Conservation (phyloP, 1,284 basidiomycete species). For the Sporisorium graminicola region DNA sequence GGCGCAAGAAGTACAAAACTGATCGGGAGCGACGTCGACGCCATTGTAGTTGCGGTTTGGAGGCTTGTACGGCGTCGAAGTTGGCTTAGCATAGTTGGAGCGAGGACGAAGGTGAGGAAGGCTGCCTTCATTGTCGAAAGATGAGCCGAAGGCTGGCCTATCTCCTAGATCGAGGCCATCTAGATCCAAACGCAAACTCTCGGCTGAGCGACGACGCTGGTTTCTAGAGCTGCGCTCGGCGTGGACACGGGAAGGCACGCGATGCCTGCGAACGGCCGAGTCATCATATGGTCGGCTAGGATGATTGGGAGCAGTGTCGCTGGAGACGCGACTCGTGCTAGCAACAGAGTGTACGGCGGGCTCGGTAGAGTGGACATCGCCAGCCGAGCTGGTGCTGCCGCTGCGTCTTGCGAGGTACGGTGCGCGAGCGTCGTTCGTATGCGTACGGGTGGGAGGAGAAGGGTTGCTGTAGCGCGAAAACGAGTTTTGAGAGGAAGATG, state of each 20-base stretch:
- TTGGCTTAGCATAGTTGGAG: conserved; percentile 18
- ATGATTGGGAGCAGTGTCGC: background rate
- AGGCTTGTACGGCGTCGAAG: background rate
- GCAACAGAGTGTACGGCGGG: background rate
- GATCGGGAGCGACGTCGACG: conserved; percentile 6
- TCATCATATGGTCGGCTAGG: background rate
- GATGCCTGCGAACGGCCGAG: background rate
- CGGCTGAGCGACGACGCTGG: conserved; percentile 33
- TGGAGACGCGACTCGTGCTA: background rate
- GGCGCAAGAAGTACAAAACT: conserved; percentile 11
- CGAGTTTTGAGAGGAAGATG: background rate
- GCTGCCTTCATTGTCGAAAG: background rate
- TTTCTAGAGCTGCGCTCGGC: conserved; percentile 2
- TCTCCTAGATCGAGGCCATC: conserved; percentile 61
- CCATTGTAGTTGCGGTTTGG: conserved; percentile 6
- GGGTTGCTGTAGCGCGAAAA: conserved; percentile 12
- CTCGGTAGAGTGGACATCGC: background rate
- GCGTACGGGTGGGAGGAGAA: background rate
- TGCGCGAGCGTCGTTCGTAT: background rate
- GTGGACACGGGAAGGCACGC: background rate
- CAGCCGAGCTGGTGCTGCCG: conserved; percentile 15
- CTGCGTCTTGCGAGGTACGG: background rate
- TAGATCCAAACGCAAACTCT: conserved; percentile 53
- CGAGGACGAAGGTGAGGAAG: conserved; percentile 24
- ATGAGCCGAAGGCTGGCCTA: conserved; percentile 6